phyloP scores from a whole-genome alignment of 768 basidiomycete species.

The Termitomyces sp. region DNA sequence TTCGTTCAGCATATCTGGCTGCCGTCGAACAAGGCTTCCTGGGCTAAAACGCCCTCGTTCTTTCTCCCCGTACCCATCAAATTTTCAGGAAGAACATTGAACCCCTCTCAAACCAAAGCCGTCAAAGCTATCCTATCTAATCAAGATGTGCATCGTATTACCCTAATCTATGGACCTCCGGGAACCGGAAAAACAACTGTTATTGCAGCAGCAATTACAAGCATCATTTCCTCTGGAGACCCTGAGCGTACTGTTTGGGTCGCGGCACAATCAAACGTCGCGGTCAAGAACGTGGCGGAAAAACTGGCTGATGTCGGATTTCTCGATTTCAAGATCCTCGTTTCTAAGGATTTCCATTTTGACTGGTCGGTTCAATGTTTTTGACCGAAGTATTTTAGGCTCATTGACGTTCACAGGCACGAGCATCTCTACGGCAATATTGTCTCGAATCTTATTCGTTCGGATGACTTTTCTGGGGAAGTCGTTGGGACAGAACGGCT shows the following conservation, averaged over 20 bases:
- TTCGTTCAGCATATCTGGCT: constrained; percentile 32
- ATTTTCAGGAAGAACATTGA: constrained; percentile 20
- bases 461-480: constrained; percentile 24
- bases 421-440: constrained; percentile 60
- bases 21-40: constrained; percentile 13
- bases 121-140: constrained; percentile 28
- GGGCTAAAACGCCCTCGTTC: constrained; percentile 2
- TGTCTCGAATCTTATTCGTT: constrained; percentile 40
- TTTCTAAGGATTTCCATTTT: constrained; percentile 57
- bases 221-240: constrained; percentile 22
- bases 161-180: constrained; percentile 46
- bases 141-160: constrained; percentile 20
- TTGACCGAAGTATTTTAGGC: neutral
- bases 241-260: constrained; percentile 46
- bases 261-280: constrained; percentile 70
- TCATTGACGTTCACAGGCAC: constrained; percentile 41
- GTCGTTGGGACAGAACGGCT: constrained; percentile 17
- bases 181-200: constrained; percentile 64
- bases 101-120: constrained; percentile 29
- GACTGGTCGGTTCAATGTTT: constrained; percentile 42
- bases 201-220: constrained; percentile 43
- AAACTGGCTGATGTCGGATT: constrained; percentile 47
- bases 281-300: constrained; percentile 77
- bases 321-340: constrained; percentile 50
- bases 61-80: constrained; percentile 8